These are phyloP conservation scores for Pisolithus orientalis DNA, from an alignment of 768 basidiomycete genomes.

Conservation along the genomic window DNA sequence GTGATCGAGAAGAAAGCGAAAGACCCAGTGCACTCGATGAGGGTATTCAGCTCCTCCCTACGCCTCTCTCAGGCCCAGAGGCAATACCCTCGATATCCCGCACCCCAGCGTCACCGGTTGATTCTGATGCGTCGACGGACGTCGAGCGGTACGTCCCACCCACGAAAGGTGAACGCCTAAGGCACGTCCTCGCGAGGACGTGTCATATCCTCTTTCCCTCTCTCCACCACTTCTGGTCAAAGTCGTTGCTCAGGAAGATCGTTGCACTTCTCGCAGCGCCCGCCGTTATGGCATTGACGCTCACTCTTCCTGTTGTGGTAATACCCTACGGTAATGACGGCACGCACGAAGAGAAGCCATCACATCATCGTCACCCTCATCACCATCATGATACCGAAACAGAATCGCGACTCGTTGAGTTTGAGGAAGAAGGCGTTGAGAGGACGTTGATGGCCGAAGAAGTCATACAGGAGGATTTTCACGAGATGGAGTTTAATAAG, in stretches of 20 bases:
- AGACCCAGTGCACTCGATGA: constrained; percentile 9
- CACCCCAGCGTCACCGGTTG: constrained; percentile 42
- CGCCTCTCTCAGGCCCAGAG: constrained; percentile 17
- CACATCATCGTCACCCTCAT: constrained; percentile 10
- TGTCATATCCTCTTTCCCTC: constrained; percentile 80
- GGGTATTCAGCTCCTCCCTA: neutral
- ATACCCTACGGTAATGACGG: constrained; percentile 38
- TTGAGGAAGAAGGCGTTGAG: constrained; percentile 73
- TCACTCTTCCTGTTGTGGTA: constrained; percentile 89
- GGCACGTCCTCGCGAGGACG: constrained; percentile 32
- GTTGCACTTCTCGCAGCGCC: constrained; percentile 80
- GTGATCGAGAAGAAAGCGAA: constrained; percentile 6
- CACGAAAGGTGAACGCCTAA: constrained; percentile 33
- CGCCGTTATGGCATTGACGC: constrained; percentile 75
- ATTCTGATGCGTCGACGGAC: constrained; percentile 37
- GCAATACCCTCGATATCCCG: constrained; percentile 51
- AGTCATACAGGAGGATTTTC: constrained; percentile 62
- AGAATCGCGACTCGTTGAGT: constrained; percentile 45
- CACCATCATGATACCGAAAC: constrained; percentile 27
- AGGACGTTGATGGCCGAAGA: constrained; percentile 68
- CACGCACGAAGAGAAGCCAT: constrained; percentile 18
- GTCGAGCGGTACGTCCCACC: constrained; percentile 38
- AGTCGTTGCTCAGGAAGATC: constrained; percentile 64
- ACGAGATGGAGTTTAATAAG: constrained; percentile 64
- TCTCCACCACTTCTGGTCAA: constrained; percentile 62